Evolutionary conservation across 176 grass and related monocot species (phyloP), one percentile per base, ranked within the genome.

Genomic region (Oryza australiensis): DNA sequence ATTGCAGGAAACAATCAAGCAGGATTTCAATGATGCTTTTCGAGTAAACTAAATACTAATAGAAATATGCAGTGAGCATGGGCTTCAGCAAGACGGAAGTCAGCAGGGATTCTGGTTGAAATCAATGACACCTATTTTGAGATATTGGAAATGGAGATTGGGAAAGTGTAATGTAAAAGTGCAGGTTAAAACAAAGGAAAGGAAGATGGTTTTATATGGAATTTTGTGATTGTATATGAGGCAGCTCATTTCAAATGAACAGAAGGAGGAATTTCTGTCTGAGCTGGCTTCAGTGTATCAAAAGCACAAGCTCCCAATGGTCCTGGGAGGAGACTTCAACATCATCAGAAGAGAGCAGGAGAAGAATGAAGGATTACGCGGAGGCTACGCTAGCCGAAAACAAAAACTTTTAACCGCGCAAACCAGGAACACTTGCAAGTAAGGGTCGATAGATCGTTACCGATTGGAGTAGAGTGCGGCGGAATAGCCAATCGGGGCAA

Each of bases 301-400:
- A 14, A 27, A 11, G 3, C 0, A 16, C 0, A 18, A 0, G 0
- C 3, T 29, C 0, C 40, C 41, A 0, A 9, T 1, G 1, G 0
- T 72, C 0, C 0, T 72, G 3, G 41, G 70, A 5, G 70, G 26
- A 2, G 70, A 72, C 29, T 72, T 48, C 0, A 72, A 48, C 5
- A 10, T 72, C 0, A 28, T 72, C 0, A 28, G 70, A 29, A 28
- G 3, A 18, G 10, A 13, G 1, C 9, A 0, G 0, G 42, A 72
- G 0, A 72, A 29, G 7, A 72, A 29, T n/a, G n/a, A n/a, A n/a
- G n/a, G n/a, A n/a, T n/a, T n/a, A n/a, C n/a, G n/a, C n/a, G n/a
- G n/a, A n/a, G n/a, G n/a, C n/a, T n/a, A n/a, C n/a, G n/a, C n/a
- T n/a, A n/a, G n/a, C n/a, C n/a, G n/a, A n/a, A n/a, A n/a, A n/a